A percentile compares a stretch with the other conserved stretches of the same genome.
Evolutionary conservation across 805 yeast genomes (phyloP).

Genomic region (Metschnikowia koreensis): DNA sequence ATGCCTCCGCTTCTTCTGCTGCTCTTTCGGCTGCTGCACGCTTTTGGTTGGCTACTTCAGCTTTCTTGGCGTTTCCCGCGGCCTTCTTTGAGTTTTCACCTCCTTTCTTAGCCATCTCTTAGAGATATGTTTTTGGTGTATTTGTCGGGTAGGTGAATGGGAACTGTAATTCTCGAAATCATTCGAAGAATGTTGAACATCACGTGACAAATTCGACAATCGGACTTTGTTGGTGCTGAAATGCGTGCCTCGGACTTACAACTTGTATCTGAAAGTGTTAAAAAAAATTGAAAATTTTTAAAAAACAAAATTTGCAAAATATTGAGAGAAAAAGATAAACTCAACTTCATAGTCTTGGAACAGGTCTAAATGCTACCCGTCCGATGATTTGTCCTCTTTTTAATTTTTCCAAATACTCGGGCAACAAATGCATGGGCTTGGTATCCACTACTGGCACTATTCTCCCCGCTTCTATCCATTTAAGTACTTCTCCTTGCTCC

Average conservation of each 20-base stretch:
- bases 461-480: constrained; percentile 40
- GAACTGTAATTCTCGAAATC: constrained; percentile 14
- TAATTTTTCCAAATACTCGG: constrained; percentile 34
- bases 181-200: background rate
- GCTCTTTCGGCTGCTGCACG: constrained; percentile 48
- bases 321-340: too few relatives aligned
- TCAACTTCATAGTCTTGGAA: constrained; percentile 3
- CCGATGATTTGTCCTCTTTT: constrained; percentile 40
- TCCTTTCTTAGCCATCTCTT: constrained; percentile 22
- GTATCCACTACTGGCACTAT: constrained; percentile 36
- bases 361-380: constrained; percentile 37
- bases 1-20: constrained; percentile 54
- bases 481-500: constrained; percentile 44
- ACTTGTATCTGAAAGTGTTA: background rate
- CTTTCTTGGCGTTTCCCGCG: constrained; percentile 65
- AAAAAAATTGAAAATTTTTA: too few relatives aligned
- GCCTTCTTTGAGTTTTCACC: constrained; percentile 57
- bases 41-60: constrained; percentile 60
- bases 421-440: constrained; percentile 34
- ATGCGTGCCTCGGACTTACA: background rate
- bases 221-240: constrained; percentile 2
- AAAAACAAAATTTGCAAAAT: too few relatives aligned
- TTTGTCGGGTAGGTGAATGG: background rate
- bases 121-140: background rate
- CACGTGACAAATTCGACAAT: constrained; percentile 12